Base-by-base conservation (phyloP, 192 early-diverging fungal genomes). In the Gonapodya prolifera region DNA sequence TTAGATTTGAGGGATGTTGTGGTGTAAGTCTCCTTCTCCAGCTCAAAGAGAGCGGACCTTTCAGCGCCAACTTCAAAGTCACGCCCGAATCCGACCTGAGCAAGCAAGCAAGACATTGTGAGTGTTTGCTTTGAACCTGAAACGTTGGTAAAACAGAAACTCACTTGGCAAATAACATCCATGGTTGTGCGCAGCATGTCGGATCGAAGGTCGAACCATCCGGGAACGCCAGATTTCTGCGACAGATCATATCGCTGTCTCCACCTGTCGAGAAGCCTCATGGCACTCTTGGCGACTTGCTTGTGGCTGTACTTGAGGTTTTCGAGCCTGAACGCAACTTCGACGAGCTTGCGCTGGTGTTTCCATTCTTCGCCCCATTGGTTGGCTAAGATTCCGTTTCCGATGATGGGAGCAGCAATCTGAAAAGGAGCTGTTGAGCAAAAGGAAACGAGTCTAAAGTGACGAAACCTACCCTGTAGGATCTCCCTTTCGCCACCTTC, bases 231-330 rank as follows among this genome's bases (percentile, higher is more conserved):
- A 8, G 8, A 8, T 23, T 61, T 61, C 45, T 16, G 8, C 8
- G 45, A 61, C 45, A 61, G 8, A 29, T 73, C 71, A 32, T 73
- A 32, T 18, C 71, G 71, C 8, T 18, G 28, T 32, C 32, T 2
- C 71, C 71, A 73, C 8, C 71, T 18, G 28, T 73, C 71, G 8
- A 73, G 71, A 16, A 73, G 8, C 31, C 71, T 73, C 28, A 18
- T 73, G 16, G 32, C 71, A 29, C 2, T 13, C 71, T 73, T 73
- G 71, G 71, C 71, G 8, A 73, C 32, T 29, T 73, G 71, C 31
- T 73, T 73, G 71, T 73, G 71, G 31, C 28, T 30, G 71, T 30
- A 73, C 71, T 73, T 73, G 71, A 73, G 71, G 31, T 73, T 73
- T 29, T 73, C 71, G 8, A 73, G 18, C 71, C 71, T 18, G 71